phyloP scores from a whole-genome alignment of 148 eudicot species.

The Suaeda aralocaspica region DNA sequence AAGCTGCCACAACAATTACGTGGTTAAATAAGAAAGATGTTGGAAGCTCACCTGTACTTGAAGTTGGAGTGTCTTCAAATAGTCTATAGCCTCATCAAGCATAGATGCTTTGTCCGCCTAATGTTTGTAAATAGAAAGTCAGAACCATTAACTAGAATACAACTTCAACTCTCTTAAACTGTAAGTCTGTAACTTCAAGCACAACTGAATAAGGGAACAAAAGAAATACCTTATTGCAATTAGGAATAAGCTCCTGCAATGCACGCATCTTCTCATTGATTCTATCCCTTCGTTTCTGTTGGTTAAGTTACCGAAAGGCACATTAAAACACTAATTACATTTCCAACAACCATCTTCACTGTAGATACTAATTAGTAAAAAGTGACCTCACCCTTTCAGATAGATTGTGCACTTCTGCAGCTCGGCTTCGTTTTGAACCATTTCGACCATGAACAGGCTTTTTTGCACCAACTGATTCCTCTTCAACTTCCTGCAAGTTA shows the following conservation, averaged over 20 bases:
- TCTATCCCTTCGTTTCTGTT: slow-evolving; percentile 94
- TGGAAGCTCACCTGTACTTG: slow-evolving; percentile 71
- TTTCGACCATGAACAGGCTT: slow-evolving; percentile 48
- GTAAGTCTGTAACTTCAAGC: too few relatives aligned
- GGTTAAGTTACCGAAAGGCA: slow-evolving; percentile 10
- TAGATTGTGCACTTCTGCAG: slow-evolving; percentile 97
- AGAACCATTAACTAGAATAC: background rate
- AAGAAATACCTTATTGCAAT: slow-evolving; percentile 81
- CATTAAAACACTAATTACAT: background rate
- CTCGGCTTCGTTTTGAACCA: slow-evolving; percentile 91
- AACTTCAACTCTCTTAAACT: background rate
- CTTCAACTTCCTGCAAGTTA: slow-evolving; percentile 71
- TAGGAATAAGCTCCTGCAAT: slow-evolving; percentile 94
- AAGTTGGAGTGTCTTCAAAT: slow-evolving; percentile 86
- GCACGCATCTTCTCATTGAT: slow-evolving; percentile 99
- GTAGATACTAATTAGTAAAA: background rate
- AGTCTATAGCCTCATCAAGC: slow-evolving; percentile 96
- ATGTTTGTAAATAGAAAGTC: background rate
- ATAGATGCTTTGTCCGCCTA: slow-evolving; percentile 97
- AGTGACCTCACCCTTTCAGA: slow-evolving; percentile 77
- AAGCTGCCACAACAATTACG: slow-evolving; percentile 1
- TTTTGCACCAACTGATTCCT: slow-evolving; percentile 66
- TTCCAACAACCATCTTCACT: slow-evolving; percentile 4
- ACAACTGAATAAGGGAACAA: background rate
- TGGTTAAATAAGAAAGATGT: background rate